Percentiles rank a stretch among this genome's conserved stretches.
These are phyloP conservation scores for Plasmodium gaboni DNA, from an alignment of 169 alveolate genomes.

Conservation along the genomic window DNA sequence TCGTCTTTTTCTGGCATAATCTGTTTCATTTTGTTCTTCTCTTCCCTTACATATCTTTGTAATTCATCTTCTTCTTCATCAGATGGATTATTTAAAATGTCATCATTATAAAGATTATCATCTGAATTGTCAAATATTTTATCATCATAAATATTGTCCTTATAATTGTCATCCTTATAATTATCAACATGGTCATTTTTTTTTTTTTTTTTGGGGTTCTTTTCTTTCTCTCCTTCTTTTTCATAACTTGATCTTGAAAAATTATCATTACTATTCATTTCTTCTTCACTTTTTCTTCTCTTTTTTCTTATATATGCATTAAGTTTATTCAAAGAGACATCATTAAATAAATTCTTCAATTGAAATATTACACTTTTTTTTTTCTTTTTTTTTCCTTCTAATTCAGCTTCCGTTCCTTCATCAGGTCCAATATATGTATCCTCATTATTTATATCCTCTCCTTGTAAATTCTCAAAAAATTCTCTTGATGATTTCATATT, in stretches of 20 bases:
- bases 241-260: constrained; percentile 28
- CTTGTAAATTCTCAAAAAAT: not conserved
- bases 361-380: constrained; percentile 62
- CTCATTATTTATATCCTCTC: constrained; percentile 12
- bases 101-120: not conserved
- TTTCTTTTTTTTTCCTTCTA: constrained; percentile 38
- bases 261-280: constrained; percentile 27
- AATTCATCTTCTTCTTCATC: constrained; percentile 39
- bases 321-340: constrained; percentile 39
- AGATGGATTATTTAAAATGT: not conserved
- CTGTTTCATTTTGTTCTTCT: constrained; percentile 61
- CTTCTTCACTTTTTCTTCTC: constrained; percentile 22
- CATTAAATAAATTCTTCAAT: constrained; percentile 66
- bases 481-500: not conserved
- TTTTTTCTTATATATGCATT: constrained; percentile 34
- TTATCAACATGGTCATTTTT: not conserved
- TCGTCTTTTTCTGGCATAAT: constrained; percentile 60
- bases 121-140: not conserved
- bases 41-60: constrained; percentile 44
- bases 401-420: constrained; percentile 10
- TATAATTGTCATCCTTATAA: not conserved
- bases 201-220: not conserved
- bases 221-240: not conserved
- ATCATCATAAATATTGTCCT: not conserved
- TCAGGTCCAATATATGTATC: constrained; percentile 7